Conservation (phyloP, 176 grass and related monocot species). For the Alloteropsis semialata region DNA sequence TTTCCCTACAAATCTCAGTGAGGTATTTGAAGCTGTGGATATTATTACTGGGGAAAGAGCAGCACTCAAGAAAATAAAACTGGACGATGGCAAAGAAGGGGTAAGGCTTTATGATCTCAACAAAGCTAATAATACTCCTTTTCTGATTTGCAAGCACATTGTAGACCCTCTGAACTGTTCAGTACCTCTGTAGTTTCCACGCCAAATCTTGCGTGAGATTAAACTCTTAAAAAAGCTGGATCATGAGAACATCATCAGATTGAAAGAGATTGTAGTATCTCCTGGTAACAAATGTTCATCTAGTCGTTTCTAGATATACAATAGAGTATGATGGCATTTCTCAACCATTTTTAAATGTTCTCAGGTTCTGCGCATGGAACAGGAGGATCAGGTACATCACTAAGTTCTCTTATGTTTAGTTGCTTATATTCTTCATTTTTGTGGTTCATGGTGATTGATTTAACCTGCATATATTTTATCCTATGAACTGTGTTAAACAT, state of each 20-base stretch:
- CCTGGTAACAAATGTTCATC: conserved; percentile 58
- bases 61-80: conserved; percentile 79
- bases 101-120: conserved; percentile 38
- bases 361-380: conserved; percentile 46
- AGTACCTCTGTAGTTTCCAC: conserved; percentile 66
- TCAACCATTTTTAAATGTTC: conserved; percentile 16
- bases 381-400: conserved; percentile 37
- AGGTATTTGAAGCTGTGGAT: conserved; percentile 75
- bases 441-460: not conserved
- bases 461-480: not conserved
- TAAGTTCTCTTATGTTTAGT: conserved; percentile 18
- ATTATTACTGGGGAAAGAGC: conserved; percentile 74
- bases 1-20: conserved; percentile 40
- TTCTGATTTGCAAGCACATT: conserved; percentile 2
- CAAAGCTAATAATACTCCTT: conserved; percentile 18
- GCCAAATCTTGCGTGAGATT: conserved; percentile 74
- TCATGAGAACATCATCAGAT: conserved; percentile 80
- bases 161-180: conserved; percentile 10
- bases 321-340: not conserved
- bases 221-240: conserved; percentile 82
- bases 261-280: conserved; percentile 82
- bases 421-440: conserved; percentile 20
- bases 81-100: conserved; percentile 84
- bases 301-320: conserved; percentile 22
- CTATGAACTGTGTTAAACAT: not conserved